phyloP scores from a whole-genome alignment of 2,329 filamentous ascomycete species.

The Xylaria sp. region DNA sequence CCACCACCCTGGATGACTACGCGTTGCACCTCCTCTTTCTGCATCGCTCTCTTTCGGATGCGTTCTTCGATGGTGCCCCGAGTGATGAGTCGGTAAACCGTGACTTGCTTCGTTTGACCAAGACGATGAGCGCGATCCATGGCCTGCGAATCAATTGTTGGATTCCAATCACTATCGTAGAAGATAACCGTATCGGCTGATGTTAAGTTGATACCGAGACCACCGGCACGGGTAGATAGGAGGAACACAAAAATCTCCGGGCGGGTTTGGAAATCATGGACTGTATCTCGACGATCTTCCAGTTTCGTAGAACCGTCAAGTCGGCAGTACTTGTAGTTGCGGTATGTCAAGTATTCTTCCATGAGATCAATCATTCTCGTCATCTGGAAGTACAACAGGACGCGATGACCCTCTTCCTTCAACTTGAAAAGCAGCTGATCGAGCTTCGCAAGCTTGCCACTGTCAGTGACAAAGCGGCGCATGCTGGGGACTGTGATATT shows the following conservation, averaged over 20 bases:
- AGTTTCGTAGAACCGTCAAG: conserved; percentile 97
- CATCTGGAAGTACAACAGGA: conserved; percentile 99
- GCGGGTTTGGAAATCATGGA: conserved; percentile 93
- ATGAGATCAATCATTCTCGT: conserved; percentile 99
- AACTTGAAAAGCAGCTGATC: conserved; percentile 88
- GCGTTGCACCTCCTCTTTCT: conserved; percentile 98
- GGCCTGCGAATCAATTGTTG: conserved; percentile 97
- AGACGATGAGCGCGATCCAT: conserved; percentile 99
- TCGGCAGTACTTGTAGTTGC: conserved; percentile 98
- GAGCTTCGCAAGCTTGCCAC: conserved; percentile 92
- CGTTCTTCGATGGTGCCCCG: conserved; percentile 97
- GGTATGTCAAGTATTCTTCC: conserved; percentile 98
- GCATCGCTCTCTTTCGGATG: conserved; percentile 93
- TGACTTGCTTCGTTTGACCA: conserved; percentile 94
- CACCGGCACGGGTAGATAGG: conserved; percentile 93
- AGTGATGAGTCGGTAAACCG: conserved; percentile 97
- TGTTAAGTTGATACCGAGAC: conserved; percentile 97
- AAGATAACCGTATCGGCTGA: conserved; percentile 98
- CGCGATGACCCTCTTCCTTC: conserved; percentile 92
- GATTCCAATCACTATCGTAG: conserved; percentile 99
- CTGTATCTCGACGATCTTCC: conserved; percentile 95
- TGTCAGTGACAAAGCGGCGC: conserved; percentile 97
- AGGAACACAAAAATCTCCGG: conserved; percentile 98
- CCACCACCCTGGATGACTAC: conserved; percentile 95
- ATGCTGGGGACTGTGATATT: conserved; percentile 95